Evolutionary conservation across 139 green algal species (phyloP), one percentile per base, ranked within the genome.

Genomic region (Chlorella sp.): DNA sequence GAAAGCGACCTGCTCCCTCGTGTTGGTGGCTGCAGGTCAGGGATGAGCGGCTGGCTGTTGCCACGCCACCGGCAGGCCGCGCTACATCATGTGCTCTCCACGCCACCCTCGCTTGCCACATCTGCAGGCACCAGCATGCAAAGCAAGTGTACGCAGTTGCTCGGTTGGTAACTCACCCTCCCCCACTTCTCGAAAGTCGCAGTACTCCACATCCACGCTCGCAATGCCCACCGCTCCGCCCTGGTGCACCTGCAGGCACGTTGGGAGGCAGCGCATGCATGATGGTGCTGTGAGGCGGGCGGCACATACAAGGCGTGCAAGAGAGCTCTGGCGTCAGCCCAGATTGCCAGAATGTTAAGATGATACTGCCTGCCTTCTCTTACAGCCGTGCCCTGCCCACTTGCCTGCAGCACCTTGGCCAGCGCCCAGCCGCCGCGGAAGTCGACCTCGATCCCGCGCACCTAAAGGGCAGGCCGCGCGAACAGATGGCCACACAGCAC

Each of bases 401-500:
- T 60, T 60, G 51, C 77, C 56, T 83, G 14, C 28, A 83, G 60
- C 3, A 74, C 38, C 0, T 13, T 62, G 40, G 77, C 77, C 40
- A 83, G 60, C 40, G 73, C 73, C 77, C 77, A 83, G 56, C 48
- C 77, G 17, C 77, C 77, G 0, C 77, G 13, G 40, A 46, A 83
- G 11, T 73, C 77, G 9, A 74, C 77, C 30, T 73, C 77, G 30
- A 83, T 43, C 13, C 28, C 77, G 60, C 77, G 40, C 40, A 60
- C 51, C 51, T 60, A 16, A 11, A 60, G 11, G 46, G 8, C 51
- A 60, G 2, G 14, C 51, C 51, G 14, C 22, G 22, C 51, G 24
- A 60, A 60, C 2, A 60, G 11, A 2, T 60, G 24, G 9, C 46
- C 8, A 11, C 8, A 11, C n/a, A n/a, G n/a, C n/a, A n/a, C n/a